A percentile compares a stretch with the other conserved stretches of the same genome.
Conservation (phyloP, 2,329 filamentous ascomycete genomes). For the Nigrospora osmanthi region DNA sequence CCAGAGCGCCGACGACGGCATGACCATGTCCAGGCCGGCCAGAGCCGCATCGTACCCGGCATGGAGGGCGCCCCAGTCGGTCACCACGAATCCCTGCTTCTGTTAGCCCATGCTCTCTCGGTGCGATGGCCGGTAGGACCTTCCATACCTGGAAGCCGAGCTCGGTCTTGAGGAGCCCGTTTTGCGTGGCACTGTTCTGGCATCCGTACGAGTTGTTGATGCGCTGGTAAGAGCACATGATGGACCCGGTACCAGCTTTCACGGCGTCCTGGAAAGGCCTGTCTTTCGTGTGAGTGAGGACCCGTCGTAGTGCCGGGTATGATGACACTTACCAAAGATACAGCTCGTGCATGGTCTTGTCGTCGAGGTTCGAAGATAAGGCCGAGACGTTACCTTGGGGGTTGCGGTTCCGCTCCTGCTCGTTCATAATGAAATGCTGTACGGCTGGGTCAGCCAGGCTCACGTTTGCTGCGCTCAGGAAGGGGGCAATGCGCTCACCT, state of each 20-base stretch:
- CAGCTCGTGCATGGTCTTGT: conserved; percentile 51
- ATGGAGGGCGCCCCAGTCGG: conserved; percentile 61
- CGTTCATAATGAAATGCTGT: conserved; percentile 58
- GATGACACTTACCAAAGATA: conserved; percentile 52
- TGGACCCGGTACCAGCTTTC: conserved; percentile 46
- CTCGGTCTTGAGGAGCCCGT: conserved; percentile 57
- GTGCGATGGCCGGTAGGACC: too few relatives aligned
- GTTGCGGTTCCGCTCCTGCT: conserved; percentile 68
- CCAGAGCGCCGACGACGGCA: conserved; percentile 46
- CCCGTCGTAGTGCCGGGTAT: background rate
- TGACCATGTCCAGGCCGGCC: conserved; percentile 64
- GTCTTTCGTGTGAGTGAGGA: conserved; percentile 2
- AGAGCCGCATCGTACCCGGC: conserved; percentile 52
- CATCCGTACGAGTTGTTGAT: conserved; percentile 67
- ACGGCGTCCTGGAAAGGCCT: conserved; percentile 65
- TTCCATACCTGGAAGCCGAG: conserved; percentile 48
- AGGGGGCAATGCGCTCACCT: conserved; percentile 26
- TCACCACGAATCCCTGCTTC: conserved; percentile 31
- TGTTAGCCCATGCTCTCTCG: conserved; percentile 9
- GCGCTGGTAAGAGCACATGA: conserved; percentile 62
- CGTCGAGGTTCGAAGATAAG: conserved; percentile 49
- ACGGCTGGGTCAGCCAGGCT: background rate
- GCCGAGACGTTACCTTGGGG: conserved; percentile 48
- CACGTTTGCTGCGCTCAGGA: too few relatives aligned
- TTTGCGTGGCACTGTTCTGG: conserved; percentile 59